Conservation (phyloP, 2,329 filamentous ascomycete species). For the Fusarium transvaalense region DNA sequence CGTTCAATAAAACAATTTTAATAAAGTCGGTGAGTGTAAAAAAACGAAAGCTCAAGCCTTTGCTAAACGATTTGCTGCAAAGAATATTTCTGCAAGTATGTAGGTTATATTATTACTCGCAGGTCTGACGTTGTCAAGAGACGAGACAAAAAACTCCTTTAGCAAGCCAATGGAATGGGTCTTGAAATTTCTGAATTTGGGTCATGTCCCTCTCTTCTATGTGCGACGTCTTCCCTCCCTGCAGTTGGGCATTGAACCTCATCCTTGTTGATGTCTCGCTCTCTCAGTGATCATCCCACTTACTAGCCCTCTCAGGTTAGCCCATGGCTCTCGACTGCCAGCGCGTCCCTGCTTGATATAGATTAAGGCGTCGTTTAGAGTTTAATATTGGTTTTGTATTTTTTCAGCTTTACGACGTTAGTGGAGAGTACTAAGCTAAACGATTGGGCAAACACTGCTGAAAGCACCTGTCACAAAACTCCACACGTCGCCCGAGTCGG, state of each 20-base stretch:
- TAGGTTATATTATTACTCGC: background rate
- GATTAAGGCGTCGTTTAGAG: conserved; percentile 11
- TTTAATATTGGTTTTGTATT: conserved; percentile 7
- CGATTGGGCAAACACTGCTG: background rate
- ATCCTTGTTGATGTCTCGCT: conserved; percentile 13
- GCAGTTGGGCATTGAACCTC: conserved; percentile 7
- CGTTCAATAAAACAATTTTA: background rate
- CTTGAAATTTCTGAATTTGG: conserved; percentile 9
- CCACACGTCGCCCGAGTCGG: no score
- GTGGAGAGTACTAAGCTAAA: background rate
- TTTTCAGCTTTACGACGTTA: conserved; percentile 6
- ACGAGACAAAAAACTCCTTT: background rate
- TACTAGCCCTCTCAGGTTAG: conserved; percentile 1
- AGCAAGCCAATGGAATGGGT: conserved; percentile 1
- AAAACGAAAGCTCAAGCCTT: background rate
- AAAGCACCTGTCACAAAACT: background rate
- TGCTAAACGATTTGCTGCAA: background rate
- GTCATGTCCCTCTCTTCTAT: conserved; percentile 3
- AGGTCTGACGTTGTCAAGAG: background rate
- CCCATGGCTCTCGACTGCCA: background rate
- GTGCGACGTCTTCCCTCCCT: conserved; percentile 2
- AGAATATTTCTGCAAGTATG: background rate
- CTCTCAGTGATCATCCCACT: conserved; percentile 2
- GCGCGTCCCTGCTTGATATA: conserved; percentile 4
- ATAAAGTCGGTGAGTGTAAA: background rate